Evolutionary conservation across 2,329 filamentous ascomycete genomes (phyloP), one percentile per base, ranked within the genome.

Genomic region (Clonostachys solani): DNA sequence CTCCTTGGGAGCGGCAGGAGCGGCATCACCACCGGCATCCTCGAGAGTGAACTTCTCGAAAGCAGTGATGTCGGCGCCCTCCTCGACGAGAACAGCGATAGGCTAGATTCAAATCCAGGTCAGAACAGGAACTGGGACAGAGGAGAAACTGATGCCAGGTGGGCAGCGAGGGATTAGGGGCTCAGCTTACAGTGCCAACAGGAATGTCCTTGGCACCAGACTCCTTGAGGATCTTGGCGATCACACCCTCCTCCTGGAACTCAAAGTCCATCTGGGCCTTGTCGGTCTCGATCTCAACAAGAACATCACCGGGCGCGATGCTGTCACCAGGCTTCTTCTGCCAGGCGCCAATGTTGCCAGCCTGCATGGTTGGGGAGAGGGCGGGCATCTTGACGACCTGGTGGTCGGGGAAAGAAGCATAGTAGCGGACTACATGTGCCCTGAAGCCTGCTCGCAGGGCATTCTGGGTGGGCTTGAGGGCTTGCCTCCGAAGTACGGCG

Each of bases 231-330:
- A 97, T 81, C 81, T 96, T 96, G 62, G 94, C 92, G 57, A 99
- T 80, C 51, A 95, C 81, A 77, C 92, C 94, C 67, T 97, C 94
- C 64, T 99, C 94, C 73, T 99, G 94, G 74, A 95, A 97, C 73
- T 99, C 94, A 68, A 99, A 97, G 77, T 99, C 94, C 94, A 99
- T 99, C 77, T 97, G 94, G 55, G 94, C 94, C 81, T 99, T 99
- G 74, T 99, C 94, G 60, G 94, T 99, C 81, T 99, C 94, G 62
- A 97, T 96, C 79, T 96, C 92, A 58, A 96, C 92, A 58, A 99
- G 76, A 42, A 99, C 94, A 67, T 99, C 94, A 67, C 94, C 94
- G 45, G 95, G 92, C 49, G 82, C 76, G 68, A 99, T 85, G 53
- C 77, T 64, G 70, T 99, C 94, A 65, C 94, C 94, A 56, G 84